Conservation (phyloP, 2,329 filamentous ascomycete species). For the Trichoderma sp. region DNA sequence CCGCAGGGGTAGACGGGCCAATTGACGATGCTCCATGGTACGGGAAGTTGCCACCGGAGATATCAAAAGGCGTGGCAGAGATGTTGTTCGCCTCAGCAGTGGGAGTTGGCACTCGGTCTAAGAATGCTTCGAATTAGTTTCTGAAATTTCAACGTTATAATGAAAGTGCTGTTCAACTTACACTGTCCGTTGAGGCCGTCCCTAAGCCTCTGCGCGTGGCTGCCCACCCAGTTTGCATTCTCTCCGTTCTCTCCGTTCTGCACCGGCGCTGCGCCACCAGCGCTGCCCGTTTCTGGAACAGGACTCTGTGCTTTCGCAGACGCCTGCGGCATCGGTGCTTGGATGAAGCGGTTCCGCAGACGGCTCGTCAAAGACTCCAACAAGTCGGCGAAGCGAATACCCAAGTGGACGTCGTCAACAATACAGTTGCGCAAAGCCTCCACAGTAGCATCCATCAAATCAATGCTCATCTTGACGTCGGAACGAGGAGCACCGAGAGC, state of each 20-base stretch:
- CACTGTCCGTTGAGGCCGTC: constrained; percentile 45
- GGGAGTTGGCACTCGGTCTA: constrained; percentile 42
- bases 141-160: neutral
- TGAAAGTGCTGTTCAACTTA: constrained; percentile 28
- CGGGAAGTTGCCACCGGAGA: constrained; percentile 56
- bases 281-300: constrained; percentile 38
- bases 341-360: constrained; percentile 73
- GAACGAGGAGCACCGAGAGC: constrained; percentile 76
- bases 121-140: constrained; percentile 36
- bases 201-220: constrained; percentile 44
- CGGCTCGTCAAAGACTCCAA: constrained; percentile 77
- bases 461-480: constrained; percentile 74
- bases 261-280: constrained; percentile 29
- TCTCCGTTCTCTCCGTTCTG: constrained; percentile 31
- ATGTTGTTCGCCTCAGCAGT: constrained; percentile 52
- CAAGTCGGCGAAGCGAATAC: constrained; percentile 80
- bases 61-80: constrained; percentile 64
- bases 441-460: constrained; percentile 73
- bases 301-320: constrained; percentile 48
- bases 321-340: constrained; percentile 52
- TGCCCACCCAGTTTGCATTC: constrained; percentile 38
- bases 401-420: constrained; percentile 82
- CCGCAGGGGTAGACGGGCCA: constrained; percentile 52
- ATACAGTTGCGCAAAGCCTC: constrained; percentile 74
- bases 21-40: constrained; percentile 54